A percentile compares a stretch with the other conserved stretches of the same genome.
Evolutionary conservation across 257 asterid genomes (phyloP).

Genomic region (Prunella vulgaris): DNA sequence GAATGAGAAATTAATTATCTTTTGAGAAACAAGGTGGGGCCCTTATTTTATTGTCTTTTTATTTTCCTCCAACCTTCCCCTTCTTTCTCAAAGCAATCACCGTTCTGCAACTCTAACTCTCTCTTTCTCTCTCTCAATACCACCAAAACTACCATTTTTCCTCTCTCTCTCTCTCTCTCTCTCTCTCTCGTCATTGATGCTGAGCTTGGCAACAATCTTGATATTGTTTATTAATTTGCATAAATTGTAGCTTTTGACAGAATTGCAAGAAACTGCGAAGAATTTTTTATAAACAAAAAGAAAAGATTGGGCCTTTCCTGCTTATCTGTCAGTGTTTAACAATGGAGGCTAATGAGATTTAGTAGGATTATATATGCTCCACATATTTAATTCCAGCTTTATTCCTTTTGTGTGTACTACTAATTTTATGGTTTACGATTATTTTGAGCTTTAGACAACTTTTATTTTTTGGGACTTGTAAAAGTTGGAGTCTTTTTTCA

Average conservation of each 20-base stretch:
- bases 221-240: neutral
- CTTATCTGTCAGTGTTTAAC: slow-evolving; percentile 11
- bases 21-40: slow-evolving; percentile 27
- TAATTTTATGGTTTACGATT: slow-evolving; percentile 11
- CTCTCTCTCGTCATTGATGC: slow-evolving; percentile 15
- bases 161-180: neutral
- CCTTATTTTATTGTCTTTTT: slow-evolving; percentile 35
- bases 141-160: neutral
- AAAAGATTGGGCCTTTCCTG: slow-evolving; percentile 29
- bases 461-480: slow-evolving; percentile 23
- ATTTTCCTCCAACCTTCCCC: neutral
- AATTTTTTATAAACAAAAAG: neutral
- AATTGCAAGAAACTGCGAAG: neutral
- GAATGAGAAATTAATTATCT: slow-evolving; percentile 17
- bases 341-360: slow-evolving; percentile 57
- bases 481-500: slow-evolving; percentile 21
- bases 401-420: neutral
- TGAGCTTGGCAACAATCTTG: slow-evolving; percentile 17
- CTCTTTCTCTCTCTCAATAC: slow-evolving; percentile 18
- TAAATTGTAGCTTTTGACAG: slow-evolving; percentile 10
- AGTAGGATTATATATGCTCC: slow-evolving; percentile 23
- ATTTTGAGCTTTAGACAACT: slow-evolving; percentile 20
- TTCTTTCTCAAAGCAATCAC: slow-evolving; percentile 21
- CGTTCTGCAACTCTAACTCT: neutral
- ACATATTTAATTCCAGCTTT: slow-evolving; percentile 7